Percentiles rank a stretch among this genome's conserved stretches.
Evolutionary conservation across 2,329 filamentous ascomycete species (phyloP).

Genomic region (Ophiostoma australiae): DNA sequence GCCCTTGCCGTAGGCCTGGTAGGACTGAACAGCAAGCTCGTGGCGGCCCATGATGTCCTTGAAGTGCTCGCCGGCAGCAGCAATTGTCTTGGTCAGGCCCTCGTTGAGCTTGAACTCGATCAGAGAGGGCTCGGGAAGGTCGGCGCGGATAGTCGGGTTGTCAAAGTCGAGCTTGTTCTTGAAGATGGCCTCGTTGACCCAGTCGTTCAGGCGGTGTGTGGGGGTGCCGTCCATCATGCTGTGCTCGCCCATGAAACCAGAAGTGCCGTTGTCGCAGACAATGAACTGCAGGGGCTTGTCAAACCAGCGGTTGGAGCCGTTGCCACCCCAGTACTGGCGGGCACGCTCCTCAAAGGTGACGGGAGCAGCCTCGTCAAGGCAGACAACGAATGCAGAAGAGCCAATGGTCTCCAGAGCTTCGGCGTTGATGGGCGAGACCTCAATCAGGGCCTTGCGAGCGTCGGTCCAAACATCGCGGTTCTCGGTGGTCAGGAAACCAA

Average conservation of each 20-base stretch:
- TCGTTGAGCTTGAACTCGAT: conserved; percentile 74
- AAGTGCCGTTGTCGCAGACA: conserved; percentile 94
- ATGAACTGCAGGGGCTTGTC: conserved; percentile 99
- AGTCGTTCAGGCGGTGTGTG: conserved; percentile 94
- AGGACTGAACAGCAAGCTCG: conserved; percentile 88
- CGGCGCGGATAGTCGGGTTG: conserved; percentile 69
- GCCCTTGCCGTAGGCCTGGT: conserved; percentile 96
- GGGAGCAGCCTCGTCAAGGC: conserved; percentile 84
- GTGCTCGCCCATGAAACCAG: conserved; percentile 97
- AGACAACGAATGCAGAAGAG: conserved; percentile 83
- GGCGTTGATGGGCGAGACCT: conserved; percentile 73
- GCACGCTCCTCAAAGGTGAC: conserved; percentile 94
- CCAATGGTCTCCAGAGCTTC: conserved; percentile 75
- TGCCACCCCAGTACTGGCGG: conserved; percentile 96
- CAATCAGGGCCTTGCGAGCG: conserved; percentile 69
- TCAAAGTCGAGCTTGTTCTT: conserved; percentile 91
- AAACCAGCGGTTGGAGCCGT: conserved; percentile 92
- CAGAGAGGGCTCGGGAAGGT: conserved; percentile 72
- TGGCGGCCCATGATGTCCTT: conserved; percentile 75
- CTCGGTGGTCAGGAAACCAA: conserved; percentile 82
- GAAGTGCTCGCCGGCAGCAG: conserved; percentile 74
- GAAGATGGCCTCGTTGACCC: conserved; percentile 85
- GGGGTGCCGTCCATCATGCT: conserved; percentile 99
- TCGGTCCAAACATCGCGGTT: conserved; percentile 93
- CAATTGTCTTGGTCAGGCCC: conserved; percentile 71